Percentiles rank a stretch among this genome's conserved stretches.
phyloP scores from a whole-genome alignment of 345 rosid genomes.

The Dipteronia sinensis region DNA sequence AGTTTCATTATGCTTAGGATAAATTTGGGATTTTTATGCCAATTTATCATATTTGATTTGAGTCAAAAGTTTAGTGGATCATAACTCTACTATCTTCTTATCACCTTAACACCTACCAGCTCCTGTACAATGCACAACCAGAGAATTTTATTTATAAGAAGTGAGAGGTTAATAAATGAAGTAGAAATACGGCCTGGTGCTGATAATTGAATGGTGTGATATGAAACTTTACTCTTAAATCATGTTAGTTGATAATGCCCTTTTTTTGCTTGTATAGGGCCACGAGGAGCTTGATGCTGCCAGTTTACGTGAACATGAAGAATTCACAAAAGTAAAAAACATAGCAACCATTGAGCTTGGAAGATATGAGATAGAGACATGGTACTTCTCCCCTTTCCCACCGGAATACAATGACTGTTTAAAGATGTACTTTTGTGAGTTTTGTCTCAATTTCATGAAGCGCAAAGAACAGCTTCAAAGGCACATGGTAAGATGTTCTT shows the following conservation, averaged over 20 bases:
- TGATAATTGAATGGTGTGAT: not conserved
- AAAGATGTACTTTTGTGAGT: slow-evolving; percentile 98
- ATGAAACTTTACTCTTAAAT: not conserved
- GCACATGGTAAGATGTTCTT: slow-evolving; percentile 80
- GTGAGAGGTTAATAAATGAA: not conserved
- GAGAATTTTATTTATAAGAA: not conserved
- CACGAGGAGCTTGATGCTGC: slow-evolving; percentile 99
- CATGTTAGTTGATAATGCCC: not conserved
- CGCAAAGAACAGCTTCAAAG: slow-evolving; percentile 99
- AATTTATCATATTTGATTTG: not conserved
- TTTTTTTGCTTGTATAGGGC: slow-evolving; percentile 53
- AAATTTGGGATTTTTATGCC: not conserved
- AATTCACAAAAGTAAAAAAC: slow-evolving; percentile 97
- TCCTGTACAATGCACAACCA: not conserved
- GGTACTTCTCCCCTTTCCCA: slow-evolving; percentile 99
- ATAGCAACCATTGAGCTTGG: slow-evolving; percentile 98
- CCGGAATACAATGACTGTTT: slow-evolving; percentile 93
- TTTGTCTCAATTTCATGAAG: slow-evolving; percentile 97
- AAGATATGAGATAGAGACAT: slow-evolving; percentile 97
- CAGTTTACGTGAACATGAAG: slow-evolving; percentile 98
- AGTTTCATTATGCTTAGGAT: not conserved
- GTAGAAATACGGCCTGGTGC: not conserved
- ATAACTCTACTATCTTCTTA: not conserved
- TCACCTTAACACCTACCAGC: not conserved
- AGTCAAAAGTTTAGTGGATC: not conserved